A percentile compares a stretch with the other conserved stretches of the same genome.
Conservation (phyloP, 306 rosid genomes). For the Biancaea sappan region DNA sequence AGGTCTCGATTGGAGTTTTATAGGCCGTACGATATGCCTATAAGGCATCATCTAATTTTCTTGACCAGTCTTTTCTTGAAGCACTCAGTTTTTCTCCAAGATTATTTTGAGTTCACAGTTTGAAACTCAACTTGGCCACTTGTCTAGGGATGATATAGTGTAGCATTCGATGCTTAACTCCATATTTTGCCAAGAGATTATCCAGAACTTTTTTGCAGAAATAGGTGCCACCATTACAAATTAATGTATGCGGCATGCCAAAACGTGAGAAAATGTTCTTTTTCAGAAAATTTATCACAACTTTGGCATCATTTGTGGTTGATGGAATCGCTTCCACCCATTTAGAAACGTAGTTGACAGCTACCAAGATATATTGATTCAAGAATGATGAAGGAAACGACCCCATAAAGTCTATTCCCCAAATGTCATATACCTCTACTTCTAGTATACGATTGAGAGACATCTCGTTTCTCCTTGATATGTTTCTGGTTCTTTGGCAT, state of each 20-base stretch:
- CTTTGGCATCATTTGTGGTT: neutral
- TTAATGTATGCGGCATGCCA: neutral
- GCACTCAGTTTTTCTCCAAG: neutral
- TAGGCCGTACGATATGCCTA: no score
- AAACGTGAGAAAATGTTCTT: neutral
- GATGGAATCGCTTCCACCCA: neutral
- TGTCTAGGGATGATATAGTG: neutral
- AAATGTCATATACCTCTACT: neutral
- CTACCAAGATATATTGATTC: neutral
- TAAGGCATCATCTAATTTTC: neutral
- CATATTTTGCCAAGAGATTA: no score
- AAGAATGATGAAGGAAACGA: neutral
- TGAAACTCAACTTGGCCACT: neutral
- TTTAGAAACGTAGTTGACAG: neutral
- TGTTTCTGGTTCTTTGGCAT: neutral
- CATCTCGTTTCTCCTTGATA: neutral
- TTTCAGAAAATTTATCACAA: no score
- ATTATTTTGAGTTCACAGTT: neutral
- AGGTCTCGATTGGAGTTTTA: no score
- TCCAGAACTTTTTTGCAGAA: neutral
- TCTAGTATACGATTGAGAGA: neutral
- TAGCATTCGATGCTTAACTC: neutral
- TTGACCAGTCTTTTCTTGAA: neutral
- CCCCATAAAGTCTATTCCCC: neutral
- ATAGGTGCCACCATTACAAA: neutral